phyloP scores from a whole-genome alignment of 371 early-diverging fungal species.

The Mortierella polycephala region DNA sequence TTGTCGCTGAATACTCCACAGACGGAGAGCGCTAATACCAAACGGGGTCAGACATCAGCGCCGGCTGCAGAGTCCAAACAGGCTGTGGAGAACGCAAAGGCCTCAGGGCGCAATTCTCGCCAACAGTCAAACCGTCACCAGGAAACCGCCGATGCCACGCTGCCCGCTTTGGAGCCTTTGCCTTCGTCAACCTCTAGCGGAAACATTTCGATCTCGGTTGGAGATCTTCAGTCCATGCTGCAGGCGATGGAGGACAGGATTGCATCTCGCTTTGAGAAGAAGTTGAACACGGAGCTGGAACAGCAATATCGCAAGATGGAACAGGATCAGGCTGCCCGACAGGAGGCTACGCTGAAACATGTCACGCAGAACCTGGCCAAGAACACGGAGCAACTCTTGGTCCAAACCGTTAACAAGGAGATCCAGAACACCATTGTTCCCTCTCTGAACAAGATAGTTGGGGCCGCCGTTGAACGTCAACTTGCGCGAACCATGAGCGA shows the following conservation, averaged over 20 bases:
- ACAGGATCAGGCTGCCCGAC: conserved; percentile 54
- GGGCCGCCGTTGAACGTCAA: conserved; percentile 55
- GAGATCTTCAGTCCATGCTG: conserved; percentile 38
- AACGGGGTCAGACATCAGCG: conserved; percentile 13
- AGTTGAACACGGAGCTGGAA: conserved; percentile 45
- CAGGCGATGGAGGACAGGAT: conserved; percentile 46
- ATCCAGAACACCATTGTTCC: conserved; percentile 55
- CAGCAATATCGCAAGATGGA: conserved; percentile 54
- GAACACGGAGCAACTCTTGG: conserved; percentile 57
- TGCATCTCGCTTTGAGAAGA: conserved; percentile 44
- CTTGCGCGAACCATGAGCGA: conserved; percentile 50
- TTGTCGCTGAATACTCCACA: conserved; percentile 7
- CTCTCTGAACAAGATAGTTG: conserved; percentile 53
- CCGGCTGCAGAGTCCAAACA: conserved; percentile 14
- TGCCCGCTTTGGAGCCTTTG: conserved; percentile 5
- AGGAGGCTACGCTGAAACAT: conserved; percentile 54
- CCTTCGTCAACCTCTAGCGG: conserved; percentile 1
- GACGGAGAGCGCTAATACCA: conserved; percentile 1
- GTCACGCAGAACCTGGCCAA: conserved; percentile 56
- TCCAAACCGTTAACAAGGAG: conserved; percentile 57
- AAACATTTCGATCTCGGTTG: conserved; percentile 21
- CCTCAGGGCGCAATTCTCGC: conserved; percentile 10
- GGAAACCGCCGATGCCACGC: conserved; percentile 14
- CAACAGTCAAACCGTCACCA: conserved; percentile 37
- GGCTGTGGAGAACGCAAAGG: conserved; percentile 9